Evolutionary conservation across 129 eudicot species (phyloP).

Genomic region (Calendula officinalis): DNA sequence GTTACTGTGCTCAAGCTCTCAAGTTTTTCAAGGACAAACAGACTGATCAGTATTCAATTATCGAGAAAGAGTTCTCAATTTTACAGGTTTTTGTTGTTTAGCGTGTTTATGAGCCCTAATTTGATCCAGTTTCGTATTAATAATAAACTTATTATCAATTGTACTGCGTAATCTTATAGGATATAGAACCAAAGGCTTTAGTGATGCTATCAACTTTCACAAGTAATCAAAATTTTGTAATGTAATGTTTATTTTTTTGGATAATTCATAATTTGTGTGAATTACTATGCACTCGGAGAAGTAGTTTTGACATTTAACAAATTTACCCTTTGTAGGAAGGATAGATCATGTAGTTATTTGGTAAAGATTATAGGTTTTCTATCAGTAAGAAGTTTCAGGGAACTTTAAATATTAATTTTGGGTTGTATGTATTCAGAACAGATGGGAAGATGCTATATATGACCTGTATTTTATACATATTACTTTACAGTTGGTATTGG

Average conservation of each 20-base stretch:
- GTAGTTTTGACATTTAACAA: constrained; percentile 2
- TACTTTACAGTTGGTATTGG: too few species aligned
- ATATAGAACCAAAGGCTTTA: not conserved
- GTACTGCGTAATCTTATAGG: not conserved
- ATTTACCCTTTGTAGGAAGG: not conserved
- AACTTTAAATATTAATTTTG: too few species aligned
- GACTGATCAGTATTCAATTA: constrained; percentile 20
- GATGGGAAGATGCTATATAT: too few species aligned
- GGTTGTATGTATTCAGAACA: too few species aligned
- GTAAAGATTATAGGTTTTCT: too few species aligned
- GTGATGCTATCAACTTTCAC: constrained; percentile 7
- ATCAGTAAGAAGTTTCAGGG: too few species aligned
- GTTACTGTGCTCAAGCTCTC: constrained; percentile 64
- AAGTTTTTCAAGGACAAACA: constrained; percentile 46
- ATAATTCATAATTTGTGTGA: not conserved
- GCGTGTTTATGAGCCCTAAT: constrained; percentile 16
- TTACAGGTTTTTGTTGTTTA: constrained; percentile 47
- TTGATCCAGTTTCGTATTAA: not conserved
- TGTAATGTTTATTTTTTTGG: not conserved
- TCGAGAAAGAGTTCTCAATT: constrained; percentile 52
- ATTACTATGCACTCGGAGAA: constrained; percentile 4
- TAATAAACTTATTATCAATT: not conserved
- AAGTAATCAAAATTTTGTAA: constrained; percentile 8
- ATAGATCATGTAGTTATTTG: not conserved
- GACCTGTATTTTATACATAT: too few species aligned